Evolutionary conservation across 129 eudicot species (phyloP).

Genomic region (Chrysanthemum lavandulifolium): DNA sequence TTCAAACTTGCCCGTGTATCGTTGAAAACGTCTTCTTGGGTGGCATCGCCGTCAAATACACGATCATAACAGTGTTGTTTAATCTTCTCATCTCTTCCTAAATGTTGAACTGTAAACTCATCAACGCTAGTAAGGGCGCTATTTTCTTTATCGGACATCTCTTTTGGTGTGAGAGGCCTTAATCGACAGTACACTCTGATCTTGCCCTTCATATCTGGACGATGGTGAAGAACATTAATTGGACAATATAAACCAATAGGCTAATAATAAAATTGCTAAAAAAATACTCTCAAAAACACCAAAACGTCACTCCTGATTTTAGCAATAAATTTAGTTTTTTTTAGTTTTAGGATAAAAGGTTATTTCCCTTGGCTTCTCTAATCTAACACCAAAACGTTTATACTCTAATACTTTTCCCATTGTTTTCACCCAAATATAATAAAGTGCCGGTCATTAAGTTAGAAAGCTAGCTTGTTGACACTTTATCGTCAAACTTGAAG

Average conservation of each 20-base stretch:
- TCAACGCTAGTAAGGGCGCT: conserved; percentile 57
- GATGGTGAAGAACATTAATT: neutral
- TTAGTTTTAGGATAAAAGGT: no score
- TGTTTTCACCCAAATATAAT: no score
- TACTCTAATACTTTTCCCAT: no score
- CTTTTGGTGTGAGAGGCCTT: conserved; percentile 86
- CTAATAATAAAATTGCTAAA: no score
- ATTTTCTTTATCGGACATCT: conserved; percentile 57
- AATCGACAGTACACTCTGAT: conserved; percentile 90
- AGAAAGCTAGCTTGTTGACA: neutral
- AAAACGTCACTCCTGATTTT: no score
- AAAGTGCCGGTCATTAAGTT: no score
- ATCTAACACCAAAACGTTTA: no score
- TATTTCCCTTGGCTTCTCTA: no score
- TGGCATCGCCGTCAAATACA: conserved; percentile 77
- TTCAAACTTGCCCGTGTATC: conserved; percentile 73
- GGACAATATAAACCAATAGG: no score
- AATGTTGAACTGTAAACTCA: conserved; percentile 92
- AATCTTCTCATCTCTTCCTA: conserved; percentile 77
- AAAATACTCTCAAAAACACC: no score
- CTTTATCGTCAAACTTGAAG: neutral
- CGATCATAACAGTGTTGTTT: conserved; percentile 91
- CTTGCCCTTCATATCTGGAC: conserved; percentile 94
- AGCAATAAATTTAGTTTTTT: no score
- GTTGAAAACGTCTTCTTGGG: conserved; percentile 88